Evolutionary conservation across 805 yeast species (phyloP).

Genomic region (Candida bentonensis): DNA sequence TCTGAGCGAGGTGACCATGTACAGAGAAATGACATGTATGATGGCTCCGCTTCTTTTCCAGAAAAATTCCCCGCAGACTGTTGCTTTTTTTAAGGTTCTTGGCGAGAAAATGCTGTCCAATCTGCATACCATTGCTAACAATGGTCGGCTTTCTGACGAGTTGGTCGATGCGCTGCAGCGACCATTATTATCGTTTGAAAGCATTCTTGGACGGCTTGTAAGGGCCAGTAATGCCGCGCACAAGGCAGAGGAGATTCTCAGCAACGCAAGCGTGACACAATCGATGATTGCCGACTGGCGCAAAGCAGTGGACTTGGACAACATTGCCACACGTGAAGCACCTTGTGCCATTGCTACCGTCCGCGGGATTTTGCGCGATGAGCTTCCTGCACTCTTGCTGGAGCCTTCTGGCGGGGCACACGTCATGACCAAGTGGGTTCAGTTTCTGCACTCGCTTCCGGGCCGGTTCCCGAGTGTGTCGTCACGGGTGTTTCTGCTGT

Average conservation of each 20-base stretch:
- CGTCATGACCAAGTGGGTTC: conserved; percentile 21
- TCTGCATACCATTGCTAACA: conserved; percentile 8
- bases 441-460: conserved; percentile 30
- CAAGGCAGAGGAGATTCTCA: conserved; percentile 33
- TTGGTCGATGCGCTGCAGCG: conserved; percentile 38
- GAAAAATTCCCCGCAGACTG: conserved; percentile 40
- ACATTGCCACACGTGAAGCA: conserved; percentile 33
- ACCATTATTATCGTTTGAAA: conserved; percentile 39
- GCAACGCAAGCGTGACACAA: conserved; percentile 28
- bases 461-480: conserved; percentile 33
- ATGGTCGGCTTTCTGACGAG: conserved; percentile 30
- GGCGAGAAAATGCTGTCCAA: conserved; percentile 34
- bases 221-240: conserved; percentile 40
- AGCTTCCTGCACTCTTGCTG: conserved; percentile 15
- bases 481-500: conserved; percentile 41
- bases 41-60: conserved; percentile 49
- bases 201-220: conserved; percentile 39
- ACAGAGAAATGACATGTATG: conserved; percentile 39
- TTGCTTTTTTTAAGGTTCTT: conserved; percentile 40
- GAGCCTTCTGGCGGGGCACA: conserved; percentile 3
- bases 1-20: conserved; percentile 52
- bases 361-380: conserved; percentile 16
- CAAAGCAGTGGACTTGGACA: conserved; percentile 31
- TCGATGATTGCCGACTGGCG: conserved; percentile 49
- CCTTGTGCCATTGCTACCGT: conserved; percentile 28